These are phyloP conservation scores for Nemania abortiva DNA, from an alignment of 2,329 filamentous ascomycete species.

Conservation along the genomic window DNA sequence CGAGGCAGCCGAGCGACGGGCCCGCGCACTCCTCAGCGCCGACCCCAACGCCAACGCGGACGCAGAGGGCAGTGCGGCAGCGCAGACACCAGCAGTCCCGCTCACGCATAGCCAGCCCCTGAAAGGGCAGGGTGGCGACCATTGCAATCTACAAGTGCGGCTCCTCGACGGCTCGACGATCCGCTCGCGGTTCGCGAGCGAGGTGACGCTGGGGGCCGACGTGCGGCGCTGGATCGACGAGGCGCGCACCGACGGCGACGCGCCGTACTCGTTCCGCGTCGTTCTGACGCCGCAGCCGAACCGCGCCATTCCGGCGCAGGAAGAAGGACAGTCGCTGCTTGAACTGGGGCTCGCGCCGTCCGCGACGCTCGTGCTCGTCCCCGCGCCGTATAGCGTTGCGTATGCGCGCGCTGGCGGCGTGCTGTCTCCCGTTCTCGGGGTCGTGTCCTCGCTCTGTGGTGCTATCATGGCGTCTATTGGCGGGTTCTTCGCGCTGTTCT, in stretches of 20 bases:
- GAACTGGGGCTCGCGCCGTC: constrained; percentile 81
- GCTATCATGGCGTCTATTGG: constrained; percentile 44
- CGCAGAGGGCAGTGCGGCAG: constrained; percentile 20
- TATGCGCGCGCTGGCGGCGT: constrained; percentile 53
- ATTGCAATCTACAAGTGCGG: constrained; percentile 79
- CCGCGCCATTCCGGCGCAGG: constrained; percentile 76
- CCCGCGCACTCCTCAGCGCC: constrained; percentile 45
- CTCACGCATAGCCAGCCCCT: constrained; percentile 38
- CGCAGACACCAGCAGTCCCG: constrained; percentile 34
- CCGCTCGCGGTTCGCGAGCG: constrained; percentile 75
- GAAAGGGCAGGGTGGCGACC: constrained; percentile 32
- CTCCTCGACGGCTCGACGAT: constrained; percentile 87
- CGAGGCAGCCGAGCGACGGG: constrained; percentile 62
- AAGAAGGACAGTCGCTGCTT: constrained; percentile 76
- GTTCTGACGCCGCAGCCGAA: constrained; percentile 84
- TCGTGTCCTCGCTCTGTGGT: constrained; percentile 41
- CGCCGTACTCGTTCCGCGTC: constrained; percentile 86
- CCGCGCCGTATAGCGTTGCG: constrained; percentile 64
- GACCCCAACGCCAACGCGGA: constrained; percentile 31
- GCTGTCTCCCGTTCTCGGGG: constrained; percentile 46
- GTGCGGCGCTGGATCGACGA: constrained; percentile 84
- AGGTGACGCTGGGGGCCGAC: constrained; percentile 70
- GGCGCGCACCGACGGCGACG: constrained; percentile 65
- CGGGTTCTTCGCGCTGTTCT: constrained; percentile 45
- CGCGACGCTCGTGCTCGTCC: constrained; percentile 85